Conservation (phyloP, 2,329 filamentous ascomycete genomes). For the Venturia pyrina region DNA sequence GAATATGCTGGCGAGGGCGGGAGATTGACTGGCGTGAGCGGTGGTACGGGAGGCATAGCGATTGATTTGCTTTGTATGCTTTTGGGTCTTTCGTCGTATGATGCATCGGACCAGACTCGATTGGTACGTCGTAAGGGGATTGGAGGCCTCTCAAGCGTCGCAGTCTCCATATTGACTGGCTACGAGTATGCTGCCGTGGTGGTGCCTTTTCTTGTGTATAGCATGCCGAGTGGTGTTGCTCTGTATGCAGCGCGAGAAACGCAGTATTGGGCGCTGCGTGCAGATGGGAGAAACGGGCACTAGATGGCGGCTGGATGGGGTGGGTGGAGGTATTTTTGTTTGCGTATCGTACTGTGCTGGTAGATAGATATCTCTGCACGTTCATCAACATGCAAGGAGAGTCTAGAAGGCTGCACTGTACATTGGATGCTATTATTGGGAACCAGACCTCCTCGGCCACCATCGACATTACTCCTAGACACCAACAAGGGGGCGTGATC, state of each 20-base stretch:
- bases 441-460: not conserved
- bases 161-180: not conserved
- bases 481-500: not conserved
- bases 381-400: not conserved
- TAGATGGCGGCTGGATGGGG: too few relatives aligned
- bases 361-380: too few relatives aligned
- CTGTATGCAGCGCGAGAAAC: not conserved
- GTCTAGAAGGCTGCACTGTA: not conserved
- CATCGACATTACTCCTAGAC: not conserved
- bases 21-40: not conserved
- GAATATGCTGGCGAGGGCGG: not conserved
- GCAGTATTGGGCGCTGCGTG: too few relatives aligned
- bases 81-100: not conserved
- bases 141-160: conserved; percentile 7
- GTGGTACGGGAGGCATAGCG: not conserved
- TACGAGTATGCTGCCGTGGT: not conserved
- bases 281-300: too few relatives aligned
- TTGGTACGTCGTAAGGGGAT: conserved; percentile 6
- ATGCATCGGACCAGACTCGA: conserved; percentile 6
- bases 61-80: not conserved
- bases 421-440: not conserved
- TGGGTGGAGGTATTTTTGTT: too few relatives aligned
- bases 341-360: too few relatives aligned
- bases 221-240: conserved; percentile 1
- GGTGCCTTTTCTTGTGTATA: not conserved